Evolutionary conservation across 2,329 filamentous ascomycete genomes (phyloP).

Genomic region (Xylaria polymorpha): DNA sequence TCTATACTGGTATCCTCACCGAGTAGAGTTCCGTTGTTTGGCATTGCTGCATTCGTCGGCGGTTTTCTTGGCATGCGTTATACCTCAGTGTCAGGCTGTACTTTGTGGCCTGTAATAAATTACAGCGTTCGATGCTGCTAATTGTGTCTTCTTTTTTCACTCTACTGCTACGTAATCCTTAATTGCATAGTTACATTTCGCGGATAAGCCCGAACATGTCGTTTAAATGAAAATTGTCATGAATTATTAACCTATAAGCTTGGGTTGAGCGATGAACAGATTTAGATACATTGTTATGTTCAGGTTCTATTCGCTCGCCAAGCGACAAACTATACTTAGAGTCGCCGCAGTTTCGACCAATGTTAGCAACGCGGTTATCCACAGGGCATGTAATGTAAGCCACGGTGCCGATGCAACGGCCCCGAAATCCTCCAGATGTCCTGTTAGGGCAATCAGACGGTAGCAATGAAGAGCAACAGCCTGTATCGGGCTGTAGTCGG

Average conservation of each 20-base stretch:
- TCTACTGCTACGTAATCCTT: background rate
- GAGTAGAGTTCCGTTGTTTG: background rate
- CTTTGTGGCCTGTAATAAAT: background rate
- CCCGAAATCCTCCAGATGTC: constrained; percentile 32
- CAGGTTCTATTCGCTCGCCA: background rate
- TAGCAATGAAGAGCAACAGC: constrained; percentile 15
- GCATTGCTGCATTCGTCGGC: background rate
- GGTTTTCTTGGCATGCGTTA: background rate
- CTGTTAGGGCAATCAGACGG: constrained; percentile 21
- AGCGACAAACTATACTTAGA: background rate
- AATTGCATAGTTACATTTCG: background rate
- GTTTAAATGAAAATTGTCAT: background rate
- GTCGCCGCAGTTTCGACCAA: background rate
- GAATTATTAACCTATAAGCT: background rate
- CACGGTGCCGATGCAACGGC: constrained; percentile 14
- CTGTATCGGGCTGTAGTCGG: constrained; percentile 1
- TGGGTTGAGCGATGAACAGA: background rate
- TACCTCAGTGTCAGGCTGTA: background rate
- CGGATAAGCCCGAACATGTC: background rate
- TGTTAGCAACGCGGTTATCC: background rate
- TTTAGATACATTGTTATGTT: background rate
- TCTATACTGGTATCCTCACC: background rate
- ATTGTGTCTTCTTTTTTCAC: background rate
- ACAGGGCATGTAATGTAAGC: background rate
- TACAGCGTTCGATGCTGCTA: background rate